phyloP scores from a whole-genome alignment of 2,329 filamentous ascomycete species.

The Drechslera avenae region DNA sequence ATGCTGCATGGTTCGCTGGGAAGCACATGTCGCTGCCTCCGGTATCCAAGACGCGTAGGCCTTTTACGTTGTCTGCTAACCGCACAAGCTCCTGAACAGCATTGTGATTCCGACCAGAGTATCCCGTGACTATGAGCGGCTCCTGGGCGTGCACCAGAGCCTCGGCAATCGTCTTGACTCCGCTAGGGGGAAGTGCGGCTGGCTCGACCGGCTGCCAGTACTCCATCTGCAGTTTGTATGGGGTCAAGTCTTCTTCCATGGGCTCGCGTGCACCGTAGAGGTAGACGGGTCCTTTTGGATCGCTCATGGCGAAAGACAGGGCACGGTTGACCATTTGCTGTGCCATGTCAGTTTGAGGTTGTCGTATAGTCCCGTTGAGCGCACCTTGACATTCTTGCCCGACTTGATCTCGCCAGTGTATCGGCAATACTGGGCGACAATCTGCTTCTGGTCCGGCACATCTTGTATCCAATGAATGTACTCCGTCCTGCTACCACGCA shows the following conservation, averaged over 20 bases:
- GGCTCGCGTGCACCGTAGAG: conserved; percentile 78
- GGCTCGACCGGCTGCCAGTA: conserved; percentile 75
- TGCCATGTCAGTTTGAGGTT: conserved; percentile 10
- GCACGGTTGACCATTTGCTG: conserved; percentile 83
- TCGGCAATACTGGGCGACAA: conserved; percentile 83
- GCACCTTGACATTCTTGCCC: conserved; percentile 75
- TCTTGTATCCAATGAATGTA: conserved; percentile 90
- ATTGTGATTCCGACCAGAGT: conserved; percentile 70
- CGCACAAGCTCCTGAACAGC: conserved; percentile 66
- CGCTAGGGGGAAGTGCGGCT: conserved; percentile 62
- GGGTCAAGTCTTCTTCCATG: conserved; percentile 78
- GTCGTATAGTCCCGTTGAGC: not conserved
- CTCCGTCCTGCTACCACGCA: conserved; percentile 72
- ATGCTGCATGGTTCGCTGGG: conserved; percentile 61
- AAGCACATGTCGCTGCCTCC: conserved; percentile 84
- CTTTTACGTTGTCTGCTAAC: conserved; percentile 70
- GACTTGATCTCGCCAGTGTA: conserved; percentile 84
- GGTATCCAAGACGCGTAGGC: conserved; percentile 73
- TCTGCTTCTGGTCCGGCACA: conserved; percentile 79
- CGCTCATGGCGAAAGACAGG: conserved; percentile 77
- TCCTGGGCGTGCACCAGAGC: conserved; percentile 67
- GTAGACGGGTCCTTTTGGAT: conserved; percentile 80
- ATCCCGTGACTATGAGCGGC: conserved; percentile 74
- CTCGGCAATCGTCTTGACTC: conserved; percentile 64
- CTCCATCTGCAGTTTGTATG: conserved; percentile 63